Evolutionary conservation across 139 green algal genomes (phyloP).

Genomic region (Asterochloris erici): DNA sequence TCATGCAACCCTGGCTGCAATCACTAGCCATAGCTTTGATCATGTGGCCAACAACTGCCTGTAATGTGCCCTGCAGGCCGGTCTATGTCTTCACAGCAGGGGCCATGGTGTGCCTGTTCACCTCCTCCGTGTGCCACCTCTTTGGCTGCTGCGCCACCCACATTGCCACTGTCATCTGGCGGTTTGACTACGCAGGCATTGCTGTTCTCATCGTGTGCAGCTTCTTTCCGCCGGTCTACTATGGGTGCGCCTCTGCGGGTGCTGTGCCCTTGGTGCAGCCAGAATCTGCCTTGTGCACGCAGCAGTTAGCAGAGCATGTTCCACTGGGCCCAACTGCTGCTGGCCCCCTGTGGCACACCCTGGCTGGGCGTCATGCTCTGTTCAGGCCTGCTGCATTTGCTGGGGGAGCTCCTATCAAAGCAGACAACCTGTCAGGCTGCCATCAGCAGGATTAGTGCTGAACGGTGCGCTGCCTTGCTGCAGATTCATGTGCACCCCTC

Average conservation of each 20-base stretch:
- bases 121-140: slow-evolving; percentile 81
- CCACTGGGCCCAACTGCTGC: too few species aligned
- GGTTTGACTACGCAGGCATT: slow-evolving; percentile 95
- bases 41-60: neutral
- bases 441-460: too few species aligned
- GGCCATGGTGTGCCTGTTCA: slow-evolving; percentile 87
- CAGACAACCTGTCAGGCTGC: too few species aligned
- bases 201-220: slow-evolving; percentile 90
- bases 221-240: slow-evolving; percentile 94
- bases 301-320: too few species aligned
- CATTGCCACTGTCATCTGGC: slow-evolving; percentile 64
- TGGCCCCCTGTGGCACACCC: too few species aligned
- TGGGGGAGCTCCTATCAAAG: neutral
- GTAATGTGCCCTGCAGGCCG: slow-evolving; percentile 53
- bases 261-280: neutral
- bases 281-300: neutral
- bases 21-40: too few species aligned
- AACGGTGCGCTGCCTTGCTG: too few species aligned
- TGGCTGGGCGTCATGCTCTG: neutral
- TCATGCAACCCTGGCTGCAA: too few species aligned
- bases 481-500: slow-evolving; percentile 82
- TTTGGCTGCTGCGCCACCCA: slow-evolving; percentile 81
- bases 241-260: slow-evolving; percentile 35
- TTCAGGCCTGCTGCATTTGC: neutral
- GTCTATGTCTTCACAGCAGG: slow-evolving; percentile 84